These are phyloP conservation scores for Diaporthe ilicicola DNA, from an alignment of 2,329 filamentous ascomycete genomes.

Conservation along the genomic window DNA sequence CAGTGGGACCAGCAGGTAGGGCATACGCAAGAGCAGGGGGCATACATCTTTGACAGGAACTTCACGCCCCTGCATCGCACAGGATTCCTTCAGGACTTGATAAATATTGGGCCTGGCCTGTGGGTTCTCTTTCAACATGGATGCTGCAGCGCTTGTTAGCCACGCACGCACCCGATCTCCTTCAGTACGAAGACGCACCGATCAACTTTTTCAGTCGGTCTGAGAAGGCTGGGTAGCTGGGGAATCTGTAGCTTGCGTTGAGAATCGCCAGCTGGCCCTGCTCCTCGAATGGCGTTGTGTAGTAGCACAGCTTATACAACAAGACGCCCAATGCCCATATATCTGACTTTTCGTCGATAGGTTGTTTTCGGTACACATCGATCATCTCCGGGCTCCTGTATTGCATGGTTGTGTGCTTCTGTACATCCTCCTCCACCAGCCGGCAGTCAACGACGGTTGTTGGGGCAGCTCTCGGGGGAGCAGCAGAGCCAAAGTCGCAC, in stretches of 20 bases:
- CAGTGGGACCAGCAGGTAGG: constrained; percentile 33
- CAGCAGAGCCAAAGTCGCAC: constrained; percentile 96
- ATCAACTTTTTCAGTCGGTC: constrained; percentile 90
- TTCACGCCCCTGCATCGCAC: constrained; percentile 86
- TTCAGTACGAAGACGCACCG: constrained; percentile 61
- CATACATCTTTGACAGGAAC: constrained; percentile 89
- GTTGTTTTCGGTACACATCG: constrained; percentile 94
- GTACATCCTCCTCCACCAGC: constrained; percentile 94
- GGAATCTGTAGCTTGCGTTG: constrained; percentile 94
- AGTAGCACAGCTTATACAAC: constrained; percentile 98
- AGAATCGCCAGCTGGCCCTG: constrained; percentile 97
- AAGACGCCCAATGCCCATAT: constrained; percentile 97
- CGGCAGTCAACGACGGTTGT: constrained; percentile 88
- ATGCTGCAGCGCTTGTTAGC: constrained; percentile 60
- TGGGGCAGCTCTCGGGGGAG: constrained; percentile 83
- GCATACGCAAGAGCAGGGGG: constrained; percentile 24
- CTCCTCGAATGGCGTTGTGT: constrained; percentile 98
- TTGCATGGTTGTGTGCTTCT: constrained; percentile 95
- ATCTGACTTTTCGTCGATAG: constrained; percentile 98
- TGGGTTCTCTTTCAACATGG: constrained; percentile 89
- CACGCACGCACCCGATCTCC: not conserved
- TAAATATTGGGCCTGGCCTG: constrained; percentile 88
- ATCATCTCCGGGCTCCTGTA: constrained; percentile 99
- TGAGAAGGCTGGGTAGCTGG: constrained; percentile 87
- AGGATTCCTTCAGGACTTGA: constrained; percentile 86